phyloP scores from a whole-genome alignment of 2,329 filamentous ascomycete species.

The Gliomastix tumulicola region DNA sequence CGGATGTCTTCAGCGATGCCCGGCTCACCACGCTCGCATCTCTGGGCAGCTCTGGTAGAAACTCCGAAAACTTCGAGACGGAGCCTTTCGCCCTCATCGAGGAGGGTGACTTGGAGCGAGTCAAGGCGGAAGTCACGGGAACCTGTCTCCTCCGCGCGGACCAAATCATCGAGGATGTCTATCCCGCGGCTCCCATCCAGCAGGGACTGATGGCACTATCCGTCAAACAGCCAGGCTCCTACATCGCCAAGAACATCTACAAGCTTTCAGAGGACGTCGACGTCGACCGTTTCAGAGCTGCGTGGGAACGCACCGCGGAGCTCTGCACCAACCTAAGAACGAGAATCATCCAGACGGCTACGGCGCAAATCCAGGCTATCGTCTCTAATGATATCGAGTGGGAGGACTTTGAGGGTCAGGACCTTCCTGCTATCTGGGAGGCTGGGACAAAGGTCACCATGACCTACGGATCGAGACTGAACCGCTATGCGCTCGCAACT shows the following conservation, averaged over 20 bases:
- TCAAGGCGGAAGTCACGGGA: too few relatives aligned
- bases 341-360: not conserved
- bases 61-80: too few relatives aligned
- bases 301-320: not conserved
- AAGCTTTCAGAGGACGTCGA: not conserved
- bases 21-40: too few relatives aligned
- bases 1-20: too few relatives aligned
- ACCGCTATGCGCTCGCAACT: not conserved
- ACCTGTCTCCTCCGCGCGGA: too few relatives aligned
- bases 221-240: not conserved
- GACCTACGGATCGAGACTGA: constrained; percentile 2
- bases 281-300: not conserved
- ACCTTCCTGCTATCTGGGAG: not conserved
- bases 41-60: too few relatives aligned
- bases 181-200: constrained; percentile 2
- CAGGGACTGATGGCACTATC: constrained; percentile 3
- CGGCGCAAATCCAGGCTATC: constrained; percentile 1
- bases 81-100: too few relatives aligned
- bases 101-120: too few relatives aligned
- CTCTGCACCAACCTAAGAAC: not conserved
- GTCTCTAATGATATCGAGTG: constrained; percentile 2
- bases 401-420: not conserved
- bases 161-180: constrained; percentile 1
- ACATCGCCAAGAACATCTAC: constrained; percentile 1
- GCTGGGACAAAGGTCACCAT: too few relatives aligned